Percentiles rank a stretch among this genome's conserved stretches.
Conservation (phyloP, 306 rosid species). For the Leucaena leucocephala region DNA sequence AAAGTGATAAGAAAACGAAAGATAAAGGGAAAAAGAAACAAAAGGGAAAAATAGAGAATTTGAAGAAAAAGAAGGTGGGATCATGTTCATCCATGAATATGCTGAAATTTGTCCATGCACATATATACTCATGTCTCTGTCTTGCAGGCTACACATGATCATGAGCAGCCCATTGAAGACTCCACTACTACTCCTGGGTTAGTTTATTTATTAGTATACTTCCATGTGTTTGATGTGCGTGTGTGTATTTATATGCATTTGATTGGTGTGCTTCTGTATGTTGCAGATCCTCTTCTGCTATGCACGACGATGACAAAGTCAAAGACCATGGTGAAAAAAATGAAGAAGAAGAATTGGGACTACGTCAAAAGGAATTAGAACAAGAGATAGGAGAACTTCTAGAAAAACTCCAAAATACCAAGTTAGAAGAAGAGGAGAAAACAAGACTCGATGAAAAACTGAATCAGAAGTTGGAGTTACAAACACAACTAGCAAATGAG, state of each 20-base stretch:
- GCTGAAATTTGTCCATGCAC: constrained; percentile 28
- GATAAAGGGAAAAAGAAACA: constrained; percentile 90
- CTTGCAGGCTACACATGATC: constrained; percentile 61
- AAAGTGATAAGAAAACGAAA: constrained; percentile 75
- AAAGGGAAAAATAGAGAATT: constrained; percentile 68
- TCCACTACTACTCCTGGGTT: constrained; percentile 19
- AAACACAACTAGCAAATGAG: constrained; percentile 80
- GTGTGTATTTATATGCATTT: constrained; percentile 21
- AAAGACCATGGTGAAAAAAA: too few relatives aligned
- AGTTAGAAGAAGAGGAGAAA: constrained; percentile 88
- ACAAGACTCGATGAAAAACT: constrained; percentile 81
- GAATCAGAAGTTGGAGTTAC: constrained; percentile 58
- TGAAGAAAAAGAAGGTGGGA: constrained; percentile 53
- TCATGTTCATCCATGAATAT: constrained; percentile 9
- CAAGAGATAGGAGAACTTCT: too few relatives aligned
- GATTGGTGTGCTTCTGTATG: neutral
- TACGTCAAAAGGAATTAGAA: too few relatives aligned
- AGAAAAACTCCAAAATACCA: constrained; percentile 45
- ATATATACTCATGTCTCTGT: constrained; percentile 32
- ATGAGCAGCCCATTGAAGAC: constrained; percentile 46
- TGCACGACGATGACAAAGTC: constrained; percentile 48
- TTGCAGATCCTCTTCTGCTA: constrained; percentile 61
- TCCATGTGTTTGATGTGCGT: too few relatives aligned
- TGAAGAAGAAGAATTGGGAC: constrained; percentile 41
- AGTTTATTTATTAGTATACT: too few relatives aligned